phyloP scores from a whole-genome alignment of 2,329 filamentous ascomycete species.

The Endothia cerciana region DNA sequence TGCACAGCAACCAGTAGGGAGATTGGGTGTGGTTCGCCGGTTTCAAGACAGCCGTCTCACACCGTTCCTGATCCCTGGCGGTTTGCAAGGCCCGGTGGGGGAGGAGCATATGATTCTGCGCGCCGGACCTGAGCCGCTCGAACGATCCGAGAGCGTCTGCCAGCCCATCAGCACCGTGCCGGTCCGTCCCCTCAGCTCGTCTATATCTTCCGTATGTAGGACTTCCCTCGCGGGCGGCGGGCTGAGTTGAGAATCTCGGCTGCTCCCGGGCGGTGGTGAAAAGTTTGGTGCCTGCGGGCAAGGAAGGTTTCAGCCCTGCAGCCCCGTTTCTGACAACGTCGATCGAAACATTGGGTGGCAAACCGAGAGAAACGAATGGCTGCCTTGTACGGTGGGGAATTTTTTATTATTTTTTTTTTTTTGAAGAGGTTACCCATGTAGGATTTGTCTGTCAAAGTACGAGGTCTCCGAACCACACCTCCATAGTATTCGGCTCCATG shows the following conservation, averaged over 20 bases:
- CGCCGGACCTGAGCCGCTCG: not conserved
- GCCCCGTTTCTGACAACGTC: not conserved
- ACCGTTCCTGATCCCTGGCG: too few species aligned
- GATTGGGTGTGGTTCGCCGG: not conserved
- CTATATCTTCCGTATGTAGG: not conserved
- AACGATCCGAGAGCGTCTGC: not conserved
- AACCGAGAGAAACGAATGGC: not conserved
- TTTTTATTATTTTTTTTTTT: too few species aligned
- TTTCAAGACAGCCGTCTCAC: too few species aligned
- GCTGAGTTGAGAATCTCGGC: not conserved
- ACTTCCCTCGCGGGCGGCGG: not conserved
- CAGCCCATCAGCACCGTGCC: not conserved
- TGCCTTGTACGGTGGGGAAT: conserved; percentile 2
- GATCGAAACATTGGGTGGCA: not conserved
- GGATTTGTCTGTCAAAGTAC: not conserved
- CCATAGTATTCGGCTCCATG: too few species aligned
- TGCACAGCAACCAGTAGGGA: not conserved
- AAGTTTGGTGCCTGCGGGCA: not conserved
- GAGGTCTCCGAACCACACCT: not conserved
- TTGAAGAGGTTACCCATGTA: not conserved
- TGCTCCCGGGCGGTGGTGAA: too few species aligned
- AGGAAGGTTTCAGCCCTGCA: conserved; percentile 2
- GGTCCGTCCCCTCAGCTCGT: not conserved
- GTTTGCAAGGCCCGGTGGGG: too few species aligned
- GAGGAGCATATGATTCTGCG: not conserved